Conservation (phyloP, 768 basidiomycete species). For the Xerocomellus dryophilus region DNA sequence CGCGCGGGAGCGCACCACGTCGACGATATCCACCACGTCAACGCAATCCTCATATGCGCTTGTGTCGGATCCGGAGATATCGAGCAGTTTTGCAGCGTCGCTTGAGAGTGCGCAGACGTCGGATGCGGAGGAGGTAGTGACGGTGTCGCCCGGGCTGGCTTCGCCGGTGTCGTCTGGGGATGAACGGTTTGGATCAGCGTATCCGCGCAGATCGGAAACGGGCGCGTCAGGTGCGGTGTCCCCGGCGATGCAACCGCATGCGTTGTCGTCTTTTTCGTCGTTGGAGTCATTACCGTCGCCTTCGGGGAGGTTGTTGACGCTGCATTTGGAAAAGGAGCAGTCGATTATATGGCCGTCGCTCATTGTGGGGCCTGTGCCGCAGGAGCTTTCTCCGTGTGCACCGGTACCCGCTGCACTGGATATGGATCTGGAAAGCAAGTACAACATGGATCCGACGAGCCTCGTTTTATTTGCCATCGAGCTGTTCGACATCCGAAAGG, state of each 20-base stretch:
- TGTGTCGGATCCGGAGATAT: conserved; percentile 81
- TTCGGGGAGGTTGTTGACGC: conserved; percentile 67
- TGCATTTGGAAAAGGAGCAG: conserved; percentile 78
- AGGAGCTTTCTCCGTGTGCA: conserved; percentile 51
- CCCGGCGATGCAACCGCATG: conserved; percentile 52
- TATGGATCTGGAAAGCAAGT: conserved; percentile 51
- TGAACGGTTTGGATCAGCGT: conserved; percentile 34
- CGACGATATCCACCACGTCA: conserved; percentile 70
- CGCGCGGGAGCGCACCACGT: conserved; percentile 69
- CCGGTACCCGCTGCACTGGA: conserved; percentile 54
- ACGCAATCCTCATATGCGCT: conserved; percentile 80
- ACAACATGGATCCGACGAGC: conserved; percentile 87
- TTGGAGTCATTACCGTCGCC: conserved; percentile 65
- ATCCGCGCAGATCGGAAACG: conserved; percentile 19
- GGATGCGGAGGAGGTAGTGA: conserved; percentile 61
- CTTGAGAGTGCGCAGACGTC: conserved; percentile 72
- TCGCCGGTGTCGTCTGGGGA: conserved; percentile 64
- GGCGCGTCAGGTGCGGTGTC: conserved; percentile 53
- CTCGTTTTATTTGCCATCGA: conserved; percentile 70
- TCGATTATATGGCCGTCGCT: conserved; percentile 82
- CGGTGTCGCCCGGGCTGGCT: conserved; percentile 55
- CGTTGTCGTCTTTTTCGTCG: conserved; percentile 72
- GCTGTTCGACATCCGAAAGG: conserved; percentile 68
- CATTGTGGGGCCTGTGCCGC: conserved; percentile 68
- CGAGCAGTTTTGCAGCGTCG: conserved; percentile 81